phyloP scores from a whole-genome alignment of 148 eudicot genomes.

The Spergularia marina region DNA sequence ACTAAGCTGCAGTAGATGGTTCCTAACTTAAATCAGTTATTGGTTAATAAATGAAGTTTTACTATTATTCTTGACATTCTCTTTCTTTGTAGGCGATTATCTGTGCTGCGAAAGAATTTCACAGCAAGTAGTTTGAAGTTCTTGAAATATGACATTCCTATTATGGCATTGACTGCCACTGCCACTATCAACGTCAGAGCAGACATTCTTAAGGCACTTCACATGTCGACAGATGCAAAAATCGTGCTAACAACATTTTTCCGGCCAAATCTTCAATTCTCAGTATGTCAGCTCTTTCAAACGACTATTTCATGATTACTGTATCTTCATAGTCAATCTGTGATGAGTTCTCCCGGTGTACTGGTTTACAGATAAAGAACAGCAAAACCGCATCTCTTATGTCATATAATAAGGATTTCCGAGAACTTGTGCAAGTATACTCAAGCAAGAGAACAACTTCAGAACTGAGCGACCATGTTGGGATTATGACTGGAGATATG shows the following conservation, averaged over 20 bases:
- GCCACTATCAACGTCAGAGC: constrained; percentile 77
- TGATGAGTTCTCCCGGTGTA: constrained; percentile 12
- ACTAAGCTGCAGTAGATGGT: background rate
- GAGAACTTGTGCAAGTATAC: constrained; percentile 55
- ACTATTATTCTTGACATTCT: background rate
- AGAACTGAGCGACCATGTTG: constrained; percentile 18
- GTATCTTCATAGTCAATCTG: background rate
- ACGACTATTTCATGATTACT: background rate
- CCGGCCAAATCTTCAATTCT: constrained; percentile 85
- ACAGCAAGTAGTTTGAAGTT: constrained; percentile 44
- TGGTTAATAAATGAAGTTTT: background rate
- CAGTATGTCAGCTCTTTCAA: constrained; percentile 43
- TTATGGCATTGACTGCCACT: constrained; percentile 96
- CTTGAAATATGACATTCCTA: constrained; percentile 68
- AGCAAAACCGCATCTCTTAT: constrained; percentile 49
- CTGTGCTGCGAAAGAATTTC: constrained; percentile 66
- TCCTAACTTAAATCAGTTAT: background rate
- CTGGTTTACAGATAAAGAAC: constrained; percentile 58
- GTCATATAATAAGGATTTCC: constrained; percentile 65
- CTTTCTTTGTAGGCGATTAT: constrained; percentile 56
- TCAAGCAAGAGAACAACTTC: constrained; percentile 36
- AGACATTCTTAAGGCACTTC: constrained; percentile 71
- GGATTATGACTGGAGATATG: constrained; percentile 23
- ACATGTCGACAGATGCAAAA: constrained; percentile 59
- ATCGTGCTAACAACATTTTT: constrained; percentile 76